Evolutionary conservation across 2,329 filamentous ascomycete species (phyloP).

Genomic region (Stagonosporopsis rhizophila): DNA sequence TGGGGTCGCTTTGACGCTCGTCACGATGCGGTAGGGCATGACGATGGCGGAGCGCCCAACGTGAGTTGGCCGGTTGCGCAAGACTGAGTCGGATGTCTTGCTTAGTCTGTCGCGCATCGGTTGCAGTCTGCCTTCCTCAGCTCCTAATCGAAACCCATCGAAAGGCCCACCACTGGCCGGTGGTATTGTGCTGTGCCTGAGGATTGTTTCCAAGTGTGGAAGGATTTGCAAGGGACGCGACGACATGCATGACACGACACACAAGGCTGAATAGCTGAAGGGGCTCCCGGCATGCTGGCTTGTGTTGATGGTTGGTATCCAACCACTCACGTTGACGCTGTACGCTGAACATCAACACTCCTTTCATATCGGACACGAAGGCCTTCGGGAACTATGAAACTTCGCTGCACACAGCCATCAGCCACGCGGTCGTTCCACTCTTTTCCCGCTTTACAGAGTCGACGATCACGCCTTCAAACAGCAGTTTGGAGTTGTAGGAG

Average conservation of each 20-base stretch:
- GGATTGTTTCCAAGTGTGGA: conserved; percentile 19
- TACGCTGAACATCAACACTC: conserved; percentile 10
- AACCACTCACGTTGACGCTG: conserved; percentile 9
- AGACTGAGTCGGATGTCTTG: conserved; percentile 20
- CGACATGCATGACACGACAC: conserved; percentile 35
- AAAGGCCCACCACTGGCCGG: not conserved
- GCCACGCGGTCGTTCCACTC: conserved; percentile 16
- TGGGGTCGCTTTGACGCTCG: not conserved
- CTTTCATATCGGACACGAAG: conserved; percentile 11
- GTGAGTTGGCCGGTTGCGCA: not conserved
- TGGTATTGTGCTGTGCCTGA: conserved; percentile 25
- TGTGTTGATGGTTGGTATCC: conserved; percentile 1
- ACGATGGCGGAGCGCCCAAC: conserved; percentile 6
- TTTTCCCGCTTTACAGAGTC: conserved; percentile 8
- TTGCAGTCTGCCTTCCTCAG: conserved; percentile 10
- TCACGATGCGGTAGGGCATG: not conserved
- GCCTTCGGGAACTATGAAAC: conserved; percentile 1
- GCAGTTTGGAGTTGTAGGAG: conserved; percentile 3
- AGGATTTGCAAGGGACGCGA: conserved; percentile 34
- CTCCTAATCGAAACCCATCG: conserved; percentile 22
- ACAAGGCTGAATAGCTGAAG: conserved; percentile 27
- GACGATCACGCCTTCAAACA: conserved; percentile 8
- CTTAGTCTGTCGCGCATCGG: conserved; percentile 12
- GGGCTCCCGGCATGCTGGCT: conserved; percentile 5
- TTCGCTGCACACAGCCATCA: conserved; percentile 9